These are phyloP conservation scores for Trifolium repens DNA, from an alignment of 306 rosid species.

Conservation along the genomic window DNA sequence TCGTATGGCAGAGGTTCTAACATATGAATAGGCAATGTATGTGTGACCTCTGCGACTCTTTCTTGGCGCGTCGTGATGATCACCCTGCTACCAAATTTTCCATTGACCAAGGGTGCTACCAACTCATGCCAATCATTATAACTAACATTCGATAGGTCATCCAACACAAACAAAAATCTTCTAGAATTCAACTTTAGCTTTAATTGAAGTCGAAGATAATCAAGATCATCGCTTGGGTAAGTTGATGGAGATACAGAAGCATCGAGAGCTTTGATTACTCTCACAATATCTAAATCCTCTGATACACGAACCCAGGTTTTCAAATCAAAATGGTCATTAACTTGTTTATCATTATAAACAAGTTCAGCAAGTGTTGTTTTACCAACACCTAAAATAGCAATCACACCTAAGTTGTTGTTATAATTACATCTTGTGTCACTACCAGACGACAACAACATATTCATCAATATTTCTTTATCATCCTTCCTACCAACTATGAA, in stretches of 20 bases:
- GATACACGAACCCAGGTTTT: not conserved
- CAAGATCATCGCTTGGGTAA: not conserved
- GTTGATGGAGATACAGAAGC: not conserved
- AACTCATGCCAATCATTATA: slow-evolving; percentile 48
- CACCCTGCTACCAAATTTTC: slow-evolving; percentile 49
- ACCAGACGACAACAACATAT: not conserved
- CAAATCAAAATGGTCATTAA: not conserved
- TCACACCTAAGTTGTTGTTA: not conserved
- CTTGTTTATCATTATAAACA: not conserved
- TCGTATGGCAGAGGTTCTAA: slow-evolving; percentile 43
- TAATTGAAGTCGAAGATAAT: not conserved
- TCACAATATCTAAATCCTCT: not conserved
- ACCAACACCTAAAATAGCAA: slow-evolving; percentile 15
- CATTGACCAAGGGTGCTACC: slow-evolving; percentile 32
- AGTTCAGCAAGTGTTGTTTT: slow-evolving; percentile 11
- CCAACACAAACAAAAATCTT: slow-evolving; percentile 23
- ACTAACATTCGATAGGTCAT: slow-evolving; percentile 46
- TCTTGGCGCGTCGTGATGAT: slow-evolving; percentile 47
- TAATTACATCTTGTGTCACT: not conserved
- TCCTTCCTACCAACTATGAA: slow-evolving; percentile 34
- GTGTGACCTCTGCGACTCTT: slow-evolving; percentile 48
- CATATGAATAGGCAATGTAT: slow-evolving; percentile 43
- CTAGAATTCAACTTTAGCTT: not conserved
- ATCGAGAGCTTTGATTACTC: not conserved
- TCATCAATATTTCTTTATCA: slow-evolving; percentile 37